Evolutionary conservation across 345 rosid genomes (phyloP).

Genomic region (Laguncularia racemosa): DNA sequence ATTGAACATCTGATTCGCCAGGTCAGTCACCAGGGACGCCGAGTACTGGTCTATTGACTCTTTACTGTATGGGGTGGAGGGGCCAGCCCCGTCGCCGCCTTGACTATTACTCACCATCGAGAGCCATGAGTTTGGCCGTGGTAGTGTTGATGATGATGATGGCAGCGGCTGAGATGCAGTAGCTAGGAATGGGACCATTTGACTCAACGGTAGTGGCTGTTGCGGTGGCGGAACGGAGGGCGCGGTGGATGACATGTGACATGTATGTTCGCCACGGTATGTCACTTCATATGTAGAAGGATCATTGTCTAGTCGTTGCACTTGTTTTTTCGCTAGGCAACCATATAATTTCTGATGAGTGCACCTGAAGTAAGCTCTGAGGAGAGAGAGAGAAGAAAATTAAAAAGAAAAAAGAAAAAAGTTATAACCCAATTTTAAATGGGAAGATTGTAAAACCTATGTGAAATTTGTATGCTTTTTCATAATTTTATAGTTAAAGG

Average conservation of each 20-base stretch:
- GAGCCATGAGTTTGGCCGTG: constrained; percentile 3
- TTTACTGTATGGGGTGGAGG: constrained; percentile 12
- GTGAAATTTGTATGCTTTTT: no score
- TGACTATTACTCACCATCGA: not conserved
- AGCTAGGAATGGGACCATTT: not conserved
- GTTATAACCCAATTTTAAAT: not conserved
- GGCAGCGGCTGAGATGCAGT: constrained; percentile 1
- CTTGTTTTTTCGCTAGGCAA: constrained; percentile 87
- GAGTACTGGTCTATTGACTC: no score
- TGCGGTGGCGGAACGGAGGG: constrained; percentile 24
- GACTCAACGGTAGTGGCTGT: not conserved
- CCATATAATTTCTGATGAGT: constrained; percentile 75
- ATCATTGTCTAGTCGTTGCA: constrained; percentile 64
- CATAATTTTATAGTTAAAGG: no score
- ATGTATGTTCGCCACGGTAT: constrained; percentile 64
- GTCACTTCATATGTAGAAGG: constrained; percentile 51
- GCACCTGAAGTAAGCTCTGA: constrained; percentile 79
- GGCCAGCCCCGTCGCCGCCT: constrained; percentile 18
- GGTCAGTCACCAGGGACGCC: constrained; percentile 23
- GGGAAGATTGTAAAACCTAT: not conserved
- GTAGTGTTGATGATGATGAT: constrained; percentile 1
- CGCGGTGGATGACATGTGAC: constrained; percentile 58
- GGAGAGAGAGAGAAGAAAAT: constrained; percentile 1
- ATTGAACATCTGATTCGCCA: constrained; percentile 61
- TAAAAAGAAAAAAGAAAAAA: not conserved